These are phyloP conservation scores for Pharus latifolius DNA, from an alignment of 176 grass and related monocot species.

Conservation along the genomic window DNA sequence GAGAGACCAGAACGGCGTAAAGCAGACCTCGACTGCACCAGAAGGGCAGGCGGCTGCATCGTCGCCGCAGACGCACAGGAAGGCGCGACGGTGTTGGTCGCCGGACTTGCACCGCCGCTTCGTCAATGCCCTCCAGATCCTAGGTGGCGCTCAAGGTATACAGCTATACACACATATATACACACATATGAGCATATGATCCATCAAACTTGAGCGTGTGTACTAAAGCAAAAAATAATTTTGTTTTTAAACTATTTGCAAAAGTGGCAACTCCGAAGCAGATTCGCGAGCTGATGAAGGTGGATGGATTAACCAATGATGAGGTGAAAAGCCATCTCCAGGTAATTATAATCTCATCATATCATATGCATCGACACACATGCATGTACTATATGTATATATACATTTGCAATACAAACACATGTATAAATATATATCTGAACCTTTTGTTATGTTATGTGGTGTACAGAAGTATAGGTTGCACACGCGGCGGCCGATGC, in stretches of 20 bases:
- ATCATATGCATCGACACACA: neutral
- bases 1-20: constrained; percentile 41
- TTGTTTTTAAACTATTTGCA: neutral
- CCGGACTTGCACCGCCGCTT: constrained; percentile 97
- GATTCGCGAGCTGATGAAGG: constrained; percentile 91
- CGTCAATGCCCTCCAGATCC: constrained; percentile 94
- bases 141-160: constrained; percentile 91
- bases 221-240: constrained; percentile 5
- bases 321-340: constrained; percentile 97
- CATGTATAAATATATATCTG: neutral
- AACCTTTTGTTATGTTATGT: neutral
- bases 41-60: constrained; percentile 30
- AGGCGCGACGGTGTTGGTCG: constrained; percentile 94
- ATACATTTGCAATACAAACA: neutral
- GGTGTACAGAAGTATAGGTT: constrained; percentile 75
- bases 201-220: neutral
- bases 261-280: constrained; percentile 96
- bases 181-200: too few species aligned
- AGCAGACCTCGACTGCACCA: neutral
- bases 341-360: constrained; percentile 51
- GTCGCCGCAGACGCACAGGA: constrained; percentile 46
- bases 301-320: constrained; percentile 94
- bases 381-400: too few species aligned
- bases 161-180: neutral
- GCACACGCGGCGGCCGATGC: constrained; percentile 69